A percentile compares a stretch with the other conserved stretches of the same genome.
These are phyloP conservation scores for Leccinellum rugosiceps DNA, from an alignment of 768 basidiomycete species.

Conservation along the genomic window DNA sequence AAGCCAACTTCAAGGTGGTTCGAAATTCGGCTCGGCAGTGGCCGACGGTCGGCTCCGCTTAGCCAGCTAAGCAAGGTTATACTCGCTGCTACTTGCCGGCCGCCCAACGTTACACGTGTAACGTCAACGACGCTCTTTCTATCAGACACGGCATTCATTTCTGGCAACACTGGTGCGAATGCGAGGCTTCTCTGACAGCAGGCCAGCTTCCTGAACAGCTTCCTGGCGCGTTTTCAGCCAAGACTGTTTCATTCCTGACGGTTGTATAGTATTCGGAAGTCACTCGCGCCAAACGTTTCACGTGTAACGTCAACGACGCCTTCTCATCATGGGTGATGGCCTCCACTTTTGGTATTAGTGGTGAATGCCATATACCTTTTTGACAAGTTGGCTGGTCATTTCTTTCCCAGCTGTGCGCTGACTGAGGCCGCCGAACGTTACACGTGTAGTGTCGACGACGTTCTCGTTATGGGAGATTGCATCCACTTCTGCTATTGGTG, in stretches of 20 bases:
- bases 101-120: slow-evolving; percentile 31
- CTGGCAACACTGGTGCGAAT: slow-evolving; percentile 3
- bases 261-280: not conserved
- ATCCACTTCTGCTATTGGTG: not conserved
- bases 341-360: not conserved
- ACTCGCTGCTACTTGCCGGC: not conserved
- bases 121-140: slow-evolving; percentile 16
- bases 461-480: not conserved
- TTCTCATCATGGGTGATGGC: not conserved
- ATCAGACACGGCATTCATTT: not conserved
- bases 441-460: slow-evolving; percentile 28
- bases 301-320: slow-evolving; percentile 26
- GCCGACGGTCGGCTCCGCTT: slow-evolving; percentile 10
- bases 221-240: not conserved
- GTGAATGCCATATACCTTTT: not conserved
- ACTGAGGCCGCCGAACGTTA: slow-evolving; percentile 20
- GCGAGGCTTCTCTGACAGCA: not conserved
- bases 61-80: not conserved
- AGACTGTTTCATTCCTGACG: not conserved
- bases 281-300: slow-evolving; percentile 24
- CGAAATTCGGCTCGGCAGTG: not conserved
- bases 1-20: not conserved
- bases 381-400: not conserved
- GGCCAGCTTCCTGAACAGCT: not conserved
- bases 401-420: not conserved